Percentiles rank a stretch among this genome's conserved stretches.
phyloP scores from a whole-genome alignment of 306 rosid genomes.

The Styphnolobium japonicum region DNA sequence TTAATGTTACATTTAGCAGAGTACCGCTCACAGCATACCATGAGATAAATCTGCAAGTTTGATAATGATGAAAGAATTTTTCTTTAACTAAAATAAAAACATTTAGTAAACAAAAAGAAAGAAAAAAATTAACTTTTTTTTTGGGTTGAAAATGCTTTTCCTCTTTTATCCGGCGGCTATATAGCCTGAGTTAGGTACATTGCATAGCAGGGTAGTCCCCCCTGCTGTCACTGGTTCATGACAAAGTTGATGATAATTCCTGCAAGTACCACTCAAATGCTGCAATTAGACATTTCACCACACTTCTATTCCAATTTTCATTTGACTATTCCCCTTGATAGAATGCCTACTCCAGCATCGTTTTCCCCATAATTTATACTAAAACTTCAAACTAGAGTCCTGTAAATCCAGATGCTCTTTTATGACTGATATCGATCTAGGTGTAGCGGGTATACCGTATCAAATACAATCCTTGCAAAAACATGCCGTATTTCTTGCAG shows the following conservation, averaged over 20 bases:
- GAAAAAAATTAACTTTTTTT: background rate
- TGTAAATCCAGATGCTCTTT: background rate
- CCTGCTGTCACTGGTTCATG: background rate
- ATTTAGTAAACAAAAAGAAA: background rate
- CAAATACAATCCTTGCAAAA: conserved; percentile 75
- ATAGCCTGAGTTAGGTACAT: background rate
- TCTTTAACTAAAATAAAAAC: background rate
- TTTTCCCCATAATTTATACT: background rate
- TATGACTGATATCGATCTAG: conserved; percentile 11
- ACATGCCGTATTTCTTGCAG: conserved; percentile 56
- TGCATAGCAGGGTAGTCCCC: background rate
- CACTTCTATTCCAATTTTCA: background rate
- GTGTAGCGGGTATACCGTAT: conserved; percentile 60
- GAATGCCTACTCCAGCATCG: conserved; percentile 18
- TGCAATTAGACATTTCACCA: background rate
- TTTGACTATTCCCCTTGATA: background rate
- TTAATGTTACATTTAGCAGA: background rate
- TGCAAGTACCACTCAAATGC: conserved; percentile 18
- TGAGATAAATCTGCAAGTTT: background rate
- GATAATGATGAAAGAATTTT: conserved; percentile 15
- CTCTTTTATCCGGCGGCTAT: background rate
- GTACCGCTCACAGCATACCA: background rate
- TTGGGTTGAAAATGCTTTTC: background rate
- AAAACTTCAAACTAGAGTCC: conserved; percentile 6
- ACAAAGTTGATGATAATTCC: background rate